Evolutionary conservation across 192 early-diverging fungal species (phyloP).

Genomic region (Backusella tuberculispora): DNA sequence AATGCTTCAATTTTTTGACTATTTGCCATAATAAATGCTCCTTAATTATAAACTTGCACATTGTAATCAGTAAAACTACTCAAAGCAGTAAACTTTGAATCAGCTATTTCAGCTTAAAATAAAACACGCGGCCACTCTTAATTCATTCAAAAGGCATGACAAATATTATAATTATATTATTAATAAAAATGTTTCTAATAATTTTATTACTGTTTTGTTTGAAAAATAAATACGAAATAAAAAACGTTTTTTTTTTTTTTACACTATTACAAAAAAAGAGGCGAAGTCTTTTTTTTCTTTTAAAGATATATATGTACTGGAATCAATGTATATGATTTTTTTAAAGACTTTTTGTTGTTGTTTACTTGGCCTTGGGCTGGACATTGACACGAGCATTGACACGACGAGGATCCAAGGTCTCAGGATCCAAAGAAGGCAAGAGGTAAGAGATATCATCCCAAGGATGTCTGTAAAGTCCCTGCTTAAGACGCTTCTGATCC

Average conservation of each 20-base stretch:
- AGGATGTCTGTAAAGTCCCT: conserved; percentile 97
- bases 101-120: too few relatives aligned
- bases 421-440: conserved; percentile 48
- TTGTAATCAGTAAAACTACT: too few relatives aligned
- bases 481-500: conserved; percentile 98
- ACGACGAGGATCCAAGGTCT: conserved; percentile 48
- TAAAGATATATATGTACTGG: conserved; percentile 8
- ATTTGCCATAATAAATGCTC: too few relatives aligned
- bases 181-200: not conserved
- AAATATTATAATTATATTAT: not conserved
- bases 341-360: not conserved
- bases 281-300: conserved; percentile 12
- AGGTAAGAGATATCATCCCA: conserved; percentile 97
- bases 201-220: conserved; percentile 13
- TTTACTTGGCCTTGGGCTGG: conserved; percentile 18
- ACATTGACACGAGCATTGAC: conserved; percentile 41
- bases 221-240: conserved; percentile 18
- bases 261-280: conserved; percentile 18
- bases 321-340: not conserved
- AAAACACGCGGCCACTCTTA: too few relatives aligned
- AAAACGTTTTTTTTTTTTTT: conserved; percentile 17
- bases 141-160: too few relatives aligned
- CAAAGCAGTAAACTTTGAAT: too few relatives aligned
- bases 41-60: too few relatives aligned
- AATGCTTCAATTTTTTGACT: too few relatives aligned